Evolutionary conservation across 2,329 filamentous ascomycete genomes (phyloP).

Genomic region (Neonectria ditissima): DNA sequence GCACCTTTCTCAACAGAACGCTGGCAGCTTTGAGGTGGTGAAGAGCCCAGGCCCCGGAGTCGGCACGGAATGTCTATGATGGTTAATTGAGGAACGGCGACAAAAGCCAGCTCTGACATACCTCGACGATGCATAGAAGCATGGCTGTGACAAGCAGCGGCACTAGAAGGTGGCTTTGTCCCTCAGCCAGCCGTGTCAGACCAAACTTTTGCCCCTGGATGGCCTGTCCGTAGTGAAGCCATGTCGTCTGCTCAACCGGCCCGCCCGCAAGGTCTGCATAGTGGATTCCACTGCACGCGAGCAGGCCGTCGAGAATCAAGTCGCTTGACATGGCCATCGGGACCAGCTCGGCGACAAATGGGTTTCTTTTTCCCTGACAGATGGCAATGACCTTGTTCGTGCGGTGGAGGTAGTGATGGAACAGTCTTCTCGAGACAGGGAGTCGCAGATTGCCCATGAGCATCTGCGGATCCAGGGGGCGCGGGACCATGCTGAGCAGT

Average conservation of each 20-base stretch:
- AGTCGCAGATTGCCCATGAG: background rate
- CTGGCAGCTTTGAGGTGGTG: constrained; percentile 6
- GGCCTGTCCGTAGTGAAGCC: constrained; percentile 15
- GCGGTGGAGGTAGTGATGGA: constrained; percentile 15
- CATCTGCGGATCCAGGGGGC: constrained; percentile 4
- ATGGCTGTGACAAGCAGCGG: constrained; percentile 2
- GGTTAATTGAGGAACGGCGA: background rate
- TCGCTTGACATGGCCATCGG: constrained; percentile 12
- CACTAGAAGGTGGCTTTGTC: background rate
- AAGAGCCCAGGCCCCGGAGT: constrained; percentile 4
- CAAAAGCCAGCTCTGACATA: background rate
- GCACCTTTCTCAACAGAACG: constrained; percentile 1
- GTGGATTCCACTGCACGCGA: constrained; percentile 16
- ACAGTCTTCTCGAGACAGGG: background rate
- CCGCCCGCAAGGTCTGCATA: constrained; percentile 9
- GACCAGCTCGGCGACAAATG: constrained; percentile 6
- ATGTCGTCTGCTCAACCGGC: constrained; percentile 1
- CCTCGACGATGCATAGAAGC: constrained; percentile 15
- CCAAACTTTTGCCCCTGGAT: constrained; percentile 16
- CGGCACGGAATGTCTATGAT: constrained; percentile 5
- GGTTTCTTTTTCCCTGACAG: constrained; percentile 4
- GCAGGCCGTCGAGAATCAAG: constrained; percentile 2
- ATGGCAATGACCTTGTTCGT: constrained; percentile 20
- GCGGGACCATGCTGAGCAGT: background rate
- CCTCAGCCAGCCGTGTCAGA: constrained; percentile 3